Conservation (phyloP, 2,329 filamentous ascomycete species). For the Talaromyces amestolkiae region DNA sequence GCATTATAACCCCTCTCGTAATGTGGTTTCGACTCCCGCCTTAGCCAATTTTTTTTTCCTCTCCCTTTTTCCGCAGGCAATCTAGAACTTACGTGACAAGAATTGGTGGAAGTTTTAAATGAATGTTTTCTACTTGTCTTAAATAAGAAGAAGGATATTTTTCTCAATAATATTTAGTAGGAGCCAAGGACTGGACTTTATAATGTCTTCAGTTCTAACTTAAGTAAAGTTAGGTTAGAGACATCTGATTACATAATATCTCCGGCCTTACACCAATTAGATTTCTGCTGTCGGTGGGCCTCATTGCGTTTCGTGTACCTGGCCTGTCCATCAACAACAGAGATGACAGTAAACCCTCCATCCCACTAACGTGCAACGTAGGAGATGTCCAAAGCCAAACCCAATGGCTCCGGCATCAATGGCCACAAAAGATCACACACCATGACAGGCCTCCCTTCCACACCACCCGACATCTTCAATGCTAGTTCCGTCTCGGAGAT, state of each 20-base stretch:
- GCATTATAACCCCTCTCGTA: background rate
- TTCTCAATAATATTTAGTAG: background rate
- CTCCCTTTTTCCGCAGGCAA: too few species aligned
- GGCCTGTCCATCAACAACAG: background rate
- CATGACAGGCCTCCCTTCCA: constrained; percentile 1
- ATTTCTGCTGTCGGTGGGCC: background rate
- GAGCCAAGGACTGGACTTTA: too few species aligned
- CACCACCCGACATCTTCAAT: constrained; percentile 56
- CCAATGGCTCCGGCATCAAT: constrained; percentile 25
- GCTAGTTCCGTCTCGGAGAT: constrained; percentile 76
- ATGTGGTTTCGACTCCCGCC: background rate
- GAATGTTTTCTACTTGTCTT: background rate
- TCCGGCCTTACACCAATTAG: background rate
- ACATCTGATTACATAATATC: background rate
- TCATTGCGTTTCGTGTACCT: background rate
- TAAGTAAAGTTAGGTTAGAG: background rate
- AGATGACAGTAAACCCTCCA: background rate
- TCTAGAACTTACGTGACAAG: background rate
- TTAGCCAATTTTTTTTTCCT: background rate
- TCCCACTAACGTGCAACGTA: background rate
- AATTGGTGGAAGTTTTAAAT: background rate
- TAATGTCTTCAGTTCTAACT: too few species aligned
- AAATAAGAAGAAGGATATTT: background rate
- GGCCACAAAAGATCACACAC: constrained; percentile 24
- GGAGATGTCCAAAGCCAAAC: constrained; percentile 25